Evolutionary conservation across 495 filamentous ascomycete genomes (phyloP).

Genomic region (Lophium mytilinum): DNA sequence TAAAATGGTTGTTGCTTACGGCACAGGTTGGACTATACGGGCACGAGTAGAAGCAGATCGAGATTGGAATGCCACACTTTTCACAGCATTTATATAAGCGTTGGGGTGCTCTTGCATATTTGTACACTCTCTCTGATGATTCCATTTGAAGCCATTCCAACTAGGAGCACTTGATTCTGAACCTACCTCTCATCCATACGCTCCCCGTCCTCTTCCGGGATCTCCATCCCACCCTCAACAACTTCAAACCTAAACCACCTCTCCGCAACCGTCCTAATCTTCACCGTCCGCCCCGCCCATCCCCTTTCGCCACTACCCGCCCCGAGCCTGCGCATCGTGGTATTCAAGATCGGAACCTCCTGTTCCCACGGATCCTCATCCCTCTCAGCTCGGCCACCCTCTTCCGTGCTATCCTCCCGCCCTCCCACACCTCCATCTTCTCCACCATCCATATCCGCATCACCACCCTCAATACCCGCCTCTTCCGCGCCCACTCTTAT

Average conservation of each 20-base stretch:
- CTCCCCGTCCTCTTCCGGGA: too few species aligned
- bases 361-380: slow-evolving; percentile 31
- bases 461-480: slow-evolving; percentile 9
- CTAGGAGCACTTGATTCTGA: too few species aligned
- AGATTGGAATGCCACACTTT: too few species aligned
- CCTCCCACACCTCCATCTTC: slow-evolving; percentile 28
- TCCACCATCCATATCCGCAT: slow-evolving; percentile 32
- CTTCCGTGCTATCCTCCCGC: slow-evolving; percentile 11
- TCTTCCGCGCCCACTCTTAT: not conserved
- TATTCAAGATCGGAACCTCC: slow-evolving; percentile 35
- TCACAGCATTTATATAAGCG: too few species aligned
- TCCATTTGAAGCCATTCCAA: too few species aligned
- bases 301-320: slow-evolving; percentile 41
- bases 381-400: slow-evolving; percentile 26
- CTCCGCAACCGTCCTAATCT: slow-evolving; percentile 52
- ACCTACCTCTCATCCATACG: too few species aligned
- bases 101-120: too few species aligned
- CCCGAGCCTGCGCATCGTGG: slow-evolving; percentile 33
- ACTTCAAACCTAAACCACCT: slow-evolving; percentile 64
- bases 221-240: not conserved
- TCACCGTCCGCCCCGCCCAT: slow-evolving; percentile 61
- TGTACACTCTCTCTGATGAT: too few species aligned
- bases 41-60: too few species aligned
- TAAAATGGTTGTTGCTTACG: too few species aligned
- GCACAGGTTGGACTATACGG: too few species aligned